Evolutionary conservation across 164 flowering plant species (phyloP).

Genomic region (Cinnamomum micranthum): DNA sequence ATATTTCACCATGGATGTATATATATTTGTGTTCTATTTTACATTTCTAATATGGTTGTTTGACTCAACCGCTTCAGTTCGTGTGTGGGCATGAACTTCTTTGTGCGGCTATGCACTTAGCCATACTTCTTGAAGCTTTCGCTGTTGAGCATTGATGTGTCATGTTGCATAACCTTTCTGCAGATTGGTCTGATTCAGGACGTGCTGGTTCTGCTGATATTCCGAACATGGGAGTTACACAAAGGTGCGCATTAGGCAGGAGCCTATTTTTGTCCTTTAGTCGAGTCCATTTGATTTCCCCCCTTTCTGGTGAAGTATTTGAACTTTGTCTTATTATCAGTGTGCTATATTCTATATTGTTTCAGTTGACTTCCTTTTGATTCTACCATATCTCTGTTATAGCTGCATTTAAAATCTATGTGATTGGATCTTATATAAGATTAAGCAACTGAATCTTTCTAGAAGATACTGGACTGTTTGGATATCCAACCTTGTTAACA

Average conservation of each 20-base stretch:
- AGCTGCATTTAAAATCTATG: too few species aligned
- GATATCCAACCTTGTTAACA: too few species aligned
- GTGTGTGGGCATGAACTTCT: neutral
- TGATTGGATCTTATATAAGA: too few species aligned
- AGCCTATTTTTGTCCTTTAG: too few species aligned
- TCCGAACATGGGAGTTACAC: constrained; percentile 36
- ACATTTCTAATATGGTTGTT: neutral
- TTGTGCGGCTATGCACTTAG: neutral
- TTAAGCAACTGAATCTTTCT: too few species aligned
- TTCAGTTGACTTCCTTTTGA: too few species aligned
- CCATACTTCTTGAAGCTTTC: neutral
- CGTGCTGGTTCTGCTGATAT: constrained; percentile 70
- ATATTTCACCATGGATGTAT: neutral
- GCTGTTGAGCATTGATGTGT: neutral
- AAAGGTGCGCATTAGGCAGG: constrained; percentile 40
- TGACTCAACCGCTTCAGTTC: neutral
- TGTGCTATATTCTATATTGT: too few species aligned
- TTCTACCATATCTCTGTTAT: too few species aligned
- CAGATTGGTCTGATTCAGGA: constrained; percentile 71
- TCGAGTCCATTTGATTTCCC: too few species aligned
- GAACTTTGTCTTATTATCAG: too few species aligned
- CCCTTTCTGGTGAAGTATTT: too few species aligned
- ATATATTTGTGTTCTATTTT: neutral
- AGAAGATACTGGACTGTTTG: too few species aligned
- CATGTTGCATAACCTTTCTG: constrained; percentile 5